Evolutionary conservation across 108 stramenopile genomes (phyloP).

Genomic region (Thalassiosira profunda): DNA sequence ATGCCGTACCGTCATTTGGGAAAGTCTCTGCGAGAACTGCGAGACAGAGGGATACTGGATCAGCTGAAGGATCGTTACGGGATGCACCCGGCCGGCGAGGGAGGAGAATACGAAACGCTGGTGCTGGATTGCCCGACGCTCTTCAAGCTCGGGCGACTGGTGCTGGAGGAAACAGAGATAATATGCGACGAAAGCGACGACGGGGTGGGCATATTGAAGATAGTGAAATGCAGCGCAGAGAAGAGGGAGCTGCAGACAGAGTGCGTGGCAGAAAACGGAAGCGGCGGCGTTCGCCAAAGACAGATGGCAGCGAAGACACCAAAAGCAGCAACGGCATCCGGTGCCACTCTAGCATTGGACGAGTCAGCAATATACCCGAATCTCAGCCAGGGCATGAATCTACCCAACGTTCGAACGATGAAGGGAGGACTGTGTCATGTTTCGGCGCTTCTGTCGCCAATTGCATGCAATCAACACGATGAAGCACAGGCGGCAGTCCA

Average conservation of each 20-base stretch:
- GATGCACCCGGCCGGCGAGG: constrained; percentile 97
- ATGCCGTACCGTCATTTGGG: constrained; percentile 74
- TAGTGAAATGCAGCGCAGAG: constrained; percentile 82
- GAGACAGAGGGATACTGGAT: constrained; percentile 53
- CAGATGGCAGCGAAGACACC: not conserved
- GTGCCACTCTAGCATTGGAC: not conserved
- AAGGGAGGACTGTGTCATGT: constrained; percentile 76
- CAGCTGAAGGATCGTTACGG: constrained; percentile 83
- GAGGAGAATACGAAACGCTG: constrained; percentile 98
- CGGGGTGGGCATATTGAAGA: constrained; percentile 82
- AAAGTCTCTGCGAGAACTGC: constrained; percentile 51
- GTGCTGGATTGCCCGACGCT: constrained; percentile 91
- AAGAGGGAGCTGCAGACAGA: constrained; percentile 53
- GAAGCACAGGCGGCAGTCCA: constrained; percentile 70
- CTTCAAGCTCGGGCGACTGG: constrained; percentile 66
- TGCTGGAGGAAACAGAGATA: constrained; percentile 84
- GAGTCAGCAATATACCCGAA: too few relatives aligned
- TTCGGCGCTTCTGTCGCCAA: constrained; percentile 70
- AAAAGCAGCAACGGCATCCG: not conserved
- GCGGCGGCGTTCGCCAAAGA: not conserved
- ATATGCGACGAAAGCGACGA: constrained; percentile 73
- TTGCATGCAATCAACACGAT: constrained; percentile 38
- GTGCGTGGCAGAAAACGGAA: not conserved
- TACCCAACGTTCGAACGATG: constrained; percentile 56
- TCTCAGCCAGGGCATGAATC: constrained; percentile 8